Base-by-base conservation (phyloP, 2,329 filamentous ascomycete species). In the Hirsutella thompsonii region DNA sequence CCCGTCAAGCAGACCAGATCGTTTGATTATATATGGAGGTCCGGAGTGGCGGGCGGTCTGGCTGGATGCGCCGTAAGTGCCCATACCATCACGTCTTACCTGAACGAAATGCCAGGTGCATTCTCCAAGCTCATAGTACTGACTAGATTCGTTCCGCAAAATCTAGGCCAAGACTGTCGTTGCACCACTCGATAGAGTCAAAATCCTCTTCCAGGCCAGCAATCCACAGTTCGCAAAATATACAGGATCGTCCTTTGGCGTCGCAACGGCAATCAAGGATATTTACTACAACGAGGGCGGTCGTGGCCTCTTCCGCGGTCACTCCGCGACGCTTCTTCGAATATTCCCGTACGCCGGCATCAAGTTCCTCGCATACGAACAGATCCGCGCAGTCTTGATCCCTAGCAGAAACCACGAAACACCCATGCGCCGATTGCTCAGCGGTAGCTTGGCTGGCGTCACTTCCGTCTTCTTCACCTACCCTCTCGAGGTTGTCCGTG, bases 291-390 rank as follows among this genome's bases (percentile, higher is more conserved):
- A 76, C 36, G 83, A 93, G 47, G 92, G 92, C 30, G 49, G 74
- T 2, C 58, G 69, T 10, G 92, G 92, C 1, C 71, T 98, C 6
- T 98, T 88, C 64, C 83, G 92, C 40, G 92, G 92, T 6, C 92
- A 98, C 60, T 95, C 88, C 4, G 92, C 89, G 3, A 98, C 92
- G 0, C 69, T 98, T 3, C 71, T 96, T 40, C 81, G 92, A 48
- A 94, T 98, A 47, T 98, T 96, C 53, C 92, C 92, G 5, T 98
- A 98, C 60, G 92, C 90, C 14, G 90, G 85, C 36, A 94, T 96
- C 63, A 98, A 98, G 57, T 98, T 98, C 56, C 75, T 98, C 34
- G 89, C 90, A 36, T 98, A 98, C 66, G 92, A 98, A 61, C 92
- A 98, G 62, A 86, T 95, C 48, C 84, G 92, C 44, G 77, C 82